Evolutionary conservation across 768 basidiomycete genomes (phyloP), one percentile per base, ranked within the genome.

Genomic region (Termitomyces sp.): DNA sequence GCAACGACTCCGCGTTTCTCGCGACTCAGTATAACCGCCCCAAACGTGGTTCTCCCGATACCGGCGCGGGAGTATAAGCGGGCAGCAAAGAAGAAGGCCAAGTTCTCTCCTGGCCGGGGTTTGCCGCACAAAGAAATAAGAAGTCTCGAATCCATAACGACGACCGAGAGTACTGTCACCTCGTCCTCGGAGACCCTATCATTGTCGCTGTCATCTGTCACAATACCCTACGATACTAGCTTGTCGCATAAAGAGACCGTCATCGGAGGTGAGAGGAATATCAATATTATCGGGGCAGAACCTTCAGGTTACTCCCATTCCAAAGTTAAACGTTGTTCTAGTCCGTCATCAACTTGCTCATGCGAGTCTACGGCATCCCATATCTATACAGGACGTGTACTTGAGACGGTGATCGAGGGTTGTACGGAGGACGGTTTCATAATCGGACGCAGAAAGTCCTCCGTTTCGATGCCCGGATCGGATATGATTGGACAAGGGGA

Each of bases 21-120:
- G 33, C 70, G 77, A 5, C 66, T 76, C 34, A 68, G 73, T 15
- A 63, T 80, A 10, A 59, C 69, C 2, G 60, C 68, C 3, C 57
- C 72, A 2, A 59, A 64, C 18, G 73, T 79, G 16, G 70, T 80
- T 8, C 67, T 81, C 37, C 79, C 78, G n/a, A 59, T 78, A 3
- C 68, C 73, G 22, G 74, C 74, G 8, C 70, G 71, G 44, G 68
- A 72, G 39, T 70, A 70, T 54, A 64, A 61, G 24, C 54, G 62
- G 39, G 46, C 26, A 33, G 58, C 61, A 34, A 60, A 49, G 42
- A 57, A 64, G 13, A 54, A 52, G 45, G 57, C 61, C 46, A 71
- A 60, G 57, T 8, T 26, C 2, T 45, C 48, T 22, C 15, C 49
- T 31, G 48, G 37, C 3, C 24, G 56, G 26, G n/a, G 28, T 28